Evolutionary conservation across 2,329 filamentous ascomycete genomes (phyloP), one percentile per base, ranked within the genome.

Genomic region (Beauveria asiatica): DNA sequence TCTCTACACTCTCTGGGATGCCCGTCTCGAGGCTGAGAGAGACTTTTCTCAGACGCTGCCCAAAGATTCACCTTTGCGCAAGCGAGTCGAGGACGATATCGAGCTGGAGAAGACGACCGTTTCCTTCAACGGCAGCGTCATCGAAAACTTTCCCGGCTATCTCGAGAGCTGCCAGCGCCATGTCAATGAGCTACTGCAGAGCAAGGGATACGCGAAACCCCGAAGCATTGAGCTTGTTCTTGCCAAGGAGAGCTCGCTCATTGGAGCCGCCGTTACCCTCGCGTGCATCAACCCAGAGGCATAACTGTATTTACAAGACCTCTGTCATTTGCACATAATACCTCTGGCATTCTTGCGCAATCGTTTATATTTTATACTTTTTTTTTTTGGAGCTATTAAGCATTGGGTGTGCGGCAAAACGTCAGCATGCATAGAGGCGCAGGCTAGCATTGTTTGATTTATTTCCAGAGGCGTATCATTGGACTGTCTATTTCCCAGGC

Each of bases 121-220:
- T n/a, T 87, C 87, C 3, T 92, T 87, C 73, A 92, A 90, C 68
- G 89, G 89, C 49, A 88, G 86, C 30, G 88, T 93, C 54, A 85
- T 92, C 56, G 88, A 92, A 72, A 86, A 87, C 66, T 93, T 92
- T 68, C 88, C 89, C 0, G 76, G 77, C 8, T 93, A 91, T 70
- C 76, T 81, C 23, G 73, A 72, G 37, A 78, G 75, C 46, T 86
- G 85, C 67, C 88, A 92, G 70, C 69, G 69, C 6, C 84, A 85
- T 65, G 73, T 92, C 51, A 78, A 90, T 66, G 74, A 78, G 44
- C 74, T 92, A 9, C 79, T 84, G 66, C 64, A 66, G 27, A 65
- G 64, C 52, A 67, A 64, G 42, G 63, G 63, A n/a, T 65, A 67
- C 66, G 76, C 69, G 54, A 75, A 70, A 62, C 77, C 65, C 51